phyloP scores from a whole-genome alignment of 768 basidiomycete species.

The Tulasnella sp. region DNA sequence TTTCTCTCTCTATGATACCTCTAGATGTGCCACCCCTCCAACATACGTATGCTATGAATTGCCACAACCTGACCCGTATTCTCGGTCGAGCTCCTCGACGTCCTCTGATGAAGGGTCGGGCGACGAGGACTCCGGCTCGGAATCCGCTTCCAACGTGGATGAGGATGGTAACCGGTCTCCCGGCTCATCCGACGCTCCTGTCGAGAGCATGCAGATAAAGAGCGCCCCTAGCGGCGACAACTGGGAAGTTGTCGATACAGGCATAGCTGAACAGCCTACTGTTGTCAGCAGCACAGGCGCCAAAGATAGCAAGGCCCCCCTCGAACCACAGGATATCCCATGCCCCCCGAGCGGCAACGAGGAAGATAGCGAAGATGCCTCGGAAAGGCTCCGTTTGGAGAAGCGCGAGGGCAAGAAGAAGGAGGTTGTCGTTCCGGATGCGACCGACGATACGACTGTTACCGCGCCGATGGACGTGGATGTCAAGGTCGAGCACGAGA shows the following conservation, averaged over 20 bases:
- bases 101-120: slow-evolving; percentile 29
- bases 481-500: slow-evolving; percentile 27
- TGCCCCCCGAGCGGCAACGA: slow-evolving; percentile 12
- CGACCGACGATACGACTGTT: slow-evolving; percentile 27
- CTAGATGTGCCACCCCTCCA: slow-evolving; percentile 13
- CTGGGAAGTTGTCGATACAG: slow-evolving; percentile 6
- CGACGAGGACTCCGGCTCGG: slow-evolving; percentile 42
- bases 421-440: slow-evolving; percentile 26
- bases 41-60: slow-evolving; percentile 14
- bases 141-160: slow-evolving; percentile 54
- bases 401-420: slow-evolving; percentile 16
- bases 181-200: slow-evolving; percentile 8
- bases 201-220: slow-evolving; percentile 23
- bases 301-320: slow-evolving; percentile 12
- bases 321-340: slow-evolving; percentile 9
- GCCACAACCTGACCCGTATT: slow-evolving; percentile 10
- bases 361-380: background rate
- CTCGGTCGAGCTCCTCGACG: slow-evolving; percentile 7
- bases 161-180: slow-evolving; percentile 50
- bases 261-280: slow-evolving; percentile 26
- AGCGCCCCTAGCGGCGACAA: slow-evolving; percentile 18
- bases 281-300: slow-evolving; percentile 19
- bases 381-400: slow-evolving; percentile 1
- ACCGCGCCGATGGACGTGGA: slow-evolving; percentile 17
- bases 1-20: background rate